These are phyloP conservation scores for Gymnopilus dilepis DNA, from an alignment of 768 basidiomycete species.

Conservation along the genomic window DNA sequence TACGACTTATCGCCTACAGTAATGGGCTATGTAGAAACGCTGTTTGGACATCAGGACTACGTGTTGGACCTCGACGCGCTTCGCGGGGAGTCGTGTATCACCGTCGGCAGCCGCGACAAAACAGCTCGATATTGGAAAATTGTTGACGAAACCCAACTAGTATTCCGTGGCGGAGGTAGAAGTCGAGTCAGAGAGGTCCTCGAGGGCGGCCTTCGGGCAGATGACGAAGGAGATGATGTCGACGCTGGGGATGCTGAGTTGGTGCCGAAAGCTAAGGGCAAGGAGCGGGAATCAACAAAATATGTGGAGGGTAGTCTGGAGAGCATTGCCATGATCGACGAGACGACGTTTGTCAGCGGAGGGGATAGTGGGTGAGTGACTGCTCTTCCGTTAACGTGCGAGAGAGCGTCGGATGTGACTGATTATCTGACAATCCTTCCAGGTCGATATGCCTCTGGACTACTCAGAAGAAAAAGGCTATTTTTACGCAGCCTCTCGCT, in stretches of 20 bases:
- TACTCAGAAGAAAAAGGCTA: conserved; percentile 92
- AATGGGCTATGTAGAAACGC: conserved; percentile 93
- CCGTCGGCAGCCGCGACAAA: conserved; percentile 88
- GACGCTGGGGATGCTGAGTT: conserved; percentile 33
- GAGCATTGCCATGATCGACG: conserved; percentile 94
- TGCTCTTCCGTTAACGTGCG: not conserved
- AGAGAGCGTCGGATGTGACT: not conserved
- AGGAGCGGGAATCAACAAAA: conserved; percentile 43
- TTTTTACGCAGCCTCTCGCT: conserved; percentile 84
- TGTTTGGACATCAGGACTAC: conserved; percentile 96
- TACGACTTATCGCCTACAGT: conserved; percentile 75
- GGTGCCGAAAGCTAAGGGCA: conserved; percentile 35
- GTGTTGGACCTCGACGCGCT: conserved; percentile 81
- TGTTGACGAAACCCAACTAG: conserved; percentile 91
- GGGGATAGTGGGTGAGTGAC: conserved; percentile 91
- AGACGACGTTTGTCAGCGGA: conserved; percentile 89
- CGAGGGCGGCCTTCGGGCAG: conserved; percentile 76
- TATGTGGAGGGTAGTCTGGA: conserved; percentile 94
- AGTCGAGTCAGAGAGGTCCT: conserved; percentile 80
- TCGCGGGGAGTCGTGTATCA: conserved; percentile 83
- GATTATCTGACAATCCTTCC: not conserved
- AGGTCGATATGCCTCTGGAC: conserved; percentile 95
- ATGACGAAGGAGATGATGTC: conserved; percentile 53
- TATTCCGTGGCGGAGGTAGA: conserved; percentile 94
- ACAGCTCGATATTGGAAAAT: conserved; percentile 97